Conservation (phyloP, 495 filamentous ascomycete species). For the Neurospora sublineolata region DNA sequence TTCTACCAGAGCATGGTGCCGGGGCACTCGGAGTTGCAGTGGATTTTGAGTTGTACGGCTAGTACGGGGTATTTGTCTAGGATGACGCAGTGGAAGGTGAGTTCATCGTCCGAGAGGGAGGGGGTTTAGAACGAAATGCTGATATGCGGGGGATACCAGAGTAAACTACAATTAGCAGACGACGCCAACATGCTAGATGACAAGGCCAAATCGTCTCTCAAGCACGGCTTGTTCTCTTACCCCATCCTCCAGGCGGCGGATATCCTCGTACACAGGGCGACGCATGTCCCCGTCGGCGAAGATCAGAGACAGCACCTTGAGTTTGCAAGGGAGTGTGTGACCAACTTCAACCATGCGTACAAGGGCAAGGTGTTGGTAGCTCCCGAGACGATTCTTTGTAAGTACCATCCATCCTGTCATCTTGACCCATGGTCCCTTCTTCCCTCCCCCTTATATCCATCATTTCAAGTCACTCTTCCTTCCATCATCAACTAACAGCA, state of each 20-base stretch:
- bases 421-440: neutral
- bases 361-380: conserved; percentile 44
- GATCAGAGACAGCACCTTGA: conserved; percentile 92
- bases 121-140: too few relatives aligned
- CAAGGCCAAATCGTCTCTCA: conserved; percentile 46
- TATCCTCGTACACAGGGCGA: conserved; percentile 77
- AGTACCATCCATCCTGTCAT: conserved; percentile 6
- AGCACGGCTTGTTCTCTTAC: conserved; percentile 91
- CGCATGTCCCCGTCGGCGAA: conserved; percentile 90
- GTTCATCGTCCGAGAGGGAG: conserved; percentile 3
- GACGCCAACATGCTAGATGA: conserved; percentile 42
- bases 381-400: conserved; percentile 71
- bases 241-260: conserved; percentile 93
- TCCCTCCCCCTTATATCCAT: too few relatives aligned
- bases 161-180: conserved; percentile 52
- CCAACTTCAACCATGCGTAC: conserved; percentile 71
- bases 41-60: conserved; percentile 86
- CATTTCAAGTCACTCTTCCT: too few relatives aligned
- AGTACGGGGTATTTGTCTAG: conserved; percentile 78
- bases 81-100: conserved; percentile 98
- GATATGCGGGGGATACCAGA: conserved; percentile 30
- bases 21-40: conserved; percentile 81
- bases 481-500: neutral
- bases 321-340: conserved; percentile 72
- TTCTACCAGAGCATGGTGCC: conserved; percentile 75